Percentiles rank a stretch among this genome's conserved stretches.
phyloP scores from a whole-genome alignment of 2,329 filamentous ascomycete species.

The Aspergillus costaricaensis region DNA sequence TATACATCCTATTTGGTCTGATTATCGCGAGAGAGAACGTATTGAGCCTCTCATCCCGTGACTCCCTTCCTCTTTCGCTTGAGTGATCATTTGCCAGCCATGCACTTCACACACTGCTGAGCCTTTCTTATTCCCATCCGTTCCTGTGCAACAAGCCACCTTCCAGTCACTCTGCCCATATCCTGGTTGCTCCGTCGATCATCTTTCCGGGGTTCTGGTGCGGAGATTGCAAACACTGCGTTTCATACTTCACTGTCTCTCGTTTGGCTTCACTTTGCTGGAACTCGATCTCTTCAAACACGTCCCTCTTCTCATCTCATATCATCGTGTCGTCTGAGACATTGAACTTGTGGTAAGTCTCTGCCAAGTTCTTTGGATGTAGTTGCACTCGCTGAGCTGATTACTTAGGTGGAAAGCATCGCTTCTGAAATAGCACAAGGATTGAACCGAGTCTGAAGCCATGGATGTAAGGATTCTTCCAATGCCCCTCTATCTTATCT shows the following conservation, averaged over 20 bases:
- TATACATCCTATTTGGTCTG: slow-evolving; percentile 12
- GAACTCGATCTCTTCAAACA: too few relatives aligned
- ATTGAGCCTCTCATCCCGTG: not conserved
- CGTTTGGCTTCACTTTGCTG: not conserved
- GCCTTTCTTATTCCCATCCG: not conserved
- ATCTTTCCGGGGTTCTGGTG: not conserved
- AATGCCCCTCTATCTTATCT: not conserved
- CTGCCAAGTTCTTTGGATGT: not conserved
- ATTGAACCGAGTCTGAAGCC: not conserved
- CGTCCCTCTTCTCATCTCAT: not conserved
- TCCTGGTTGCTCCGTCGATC: not conserved
- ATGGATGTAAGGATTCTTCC: slow-evolving; percentile 17
- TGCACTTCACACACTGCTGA: slow-evolving; percentile 10
- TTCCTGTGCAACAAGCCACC: slow-evolving; percentile 4
- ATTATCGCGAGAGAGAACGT: not conserved
- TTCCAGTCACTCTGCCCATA: not conserved
- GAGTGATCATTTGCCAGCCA: slow-evolving; percentile 1
- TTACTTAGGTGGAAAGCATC: not conserved
- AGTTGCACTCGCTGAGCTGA: not conserved
- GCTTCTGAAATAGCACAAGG: not conserved
- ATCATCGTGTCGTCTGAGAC: not conserved
- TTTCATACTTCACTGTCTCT: not conserved
- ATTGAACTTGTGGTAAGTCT: not conserved
- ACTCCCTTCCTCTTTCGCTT: not conserved
- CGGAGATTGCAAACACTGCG: not conserved